Base-by-base conservation (phyloP, 2,329 filamentous ascomycete species). In the Curvularia hawaiiensis region DNA sequence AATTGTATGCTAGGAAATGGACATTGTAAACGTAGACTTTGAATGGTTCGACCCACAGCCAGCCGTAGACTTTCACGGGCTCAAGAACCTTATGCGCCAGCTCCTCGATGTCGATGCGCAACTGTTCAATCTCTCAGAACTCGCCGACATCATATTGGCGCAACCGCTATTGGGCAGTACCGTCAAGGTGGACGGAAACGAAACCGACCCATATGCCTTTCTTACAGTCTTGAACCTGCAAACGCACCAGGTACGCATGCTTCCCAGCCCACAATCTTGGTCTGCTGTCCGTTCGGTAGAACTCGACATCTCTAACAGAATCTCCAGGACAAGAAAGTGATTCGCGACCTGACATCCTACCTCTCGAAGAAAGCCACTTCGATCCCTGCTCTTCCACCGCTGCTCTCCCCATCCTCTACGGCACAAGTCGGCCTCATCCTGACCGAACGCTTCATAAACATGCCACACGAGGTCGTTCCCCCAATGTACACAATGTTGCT, bases 31-130 rank as follows among this genome's bases (percentile, higher is more conserved):
- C 73, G 92, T 98, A 56, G 94, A 98, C 65, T 99, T 99, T 71
- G 95, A 99, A 80, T 98, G 92, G 90, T 99, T 98, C 81, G 96
- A 97, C 79, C 96, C 94, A 61, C 89, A 95, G 68, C 84, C 90
- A 2, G 87, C 90, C 8, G 84, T 96, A 68, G 95, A 99, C 78
- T 98, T 98, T 78, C 94, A 98, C 78, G 95, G 95, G 57, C 85
- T 96, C 68, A 97, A 97, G 77, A 89, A 87, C 10, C 86, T 99
- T 8, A 79, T 97, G 58, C 90, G 94, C 59, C 95, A 99, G 77
- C 86, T 99, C 41, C 88, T 99, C 76, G 95, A 98, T 76, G 86
- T 90, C 52, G 95, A 99, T 79, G 85, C 90, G 46, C 84, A 89
- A 59, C 83, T 96, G 30, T 92, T 97, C 80, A 90, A 98, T 77